Evolutionary conservation across 176 grass and related monocot genomes (phyloP).

Genomic region (Rhynchospora breviuscula): DNA sequence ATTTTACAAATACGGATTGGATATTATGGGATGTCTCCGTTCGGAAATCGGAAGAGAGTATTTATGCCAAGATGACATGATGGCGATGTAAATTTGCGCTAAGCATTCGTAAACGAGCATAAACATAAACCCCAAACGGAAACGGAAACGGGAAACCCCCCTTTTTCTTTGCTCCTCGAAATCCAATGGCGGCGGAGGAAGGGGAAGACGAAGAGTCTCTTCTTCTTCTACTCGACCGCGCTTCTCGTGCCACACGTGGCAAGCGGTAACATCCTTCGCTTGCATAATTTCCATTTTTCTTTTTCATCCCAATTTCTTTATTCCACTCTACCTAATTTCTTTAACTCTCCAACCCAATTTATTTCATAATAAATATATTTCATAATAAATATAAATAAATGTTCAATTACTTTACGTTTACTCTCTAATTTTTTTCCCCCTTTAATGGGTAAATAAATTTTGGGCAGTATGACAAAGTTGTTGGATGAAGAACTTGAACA

Average conservation of each 20-base stretch:
- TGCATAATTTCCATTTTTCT: neutral
- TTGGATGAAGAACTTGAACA: slow-evolving; percentile 67
- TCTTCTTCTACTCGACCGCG: slow-evolving; percentile 70
- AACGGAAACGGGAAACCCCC: too few relatives aligned
- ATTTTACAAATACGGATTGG: too few relatives aligned
- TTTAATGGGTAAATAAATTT: neutral
- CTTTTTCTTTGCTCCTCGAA: neutral
- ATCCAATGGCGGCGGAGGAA: slow-evolving; percentile 28
- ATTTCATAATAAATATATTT: too few relatives aligned
- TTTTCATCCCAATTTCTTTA: neutral
- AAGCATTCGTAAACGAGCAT: too few relatives aligned
- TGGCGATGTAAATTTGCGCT: too few relatives aligned
- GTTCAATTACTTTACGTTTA: too few relatives aligned
- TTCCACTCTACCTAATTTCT: neutral
- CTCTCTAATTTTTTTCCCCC: neutral
- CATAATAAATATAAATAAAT: too few relatives aligned
- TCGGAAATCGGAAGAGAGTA: too few relatives aligned
- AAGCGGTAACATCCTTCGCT: slow-evolving; percentile 49
- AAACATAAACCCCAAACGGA: too few relatives aligned
- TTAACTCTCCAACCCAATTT: neutral
- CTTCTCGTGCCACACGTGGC: slow-evolving; percentile 55
- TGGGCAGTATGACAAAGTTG: slow-evolving; percentile 72
- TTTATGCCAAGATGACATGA: too few relatives aligned
- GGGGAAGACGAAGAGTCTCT: slow-evolving; percentile 26
- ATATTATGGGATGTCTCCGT: too few relatives aligned